These are phyloP conservation scores for Lepidium aucheri DNA, from an alignment of 345 rosid genomes.

Conservation along the genomic window DNA sequence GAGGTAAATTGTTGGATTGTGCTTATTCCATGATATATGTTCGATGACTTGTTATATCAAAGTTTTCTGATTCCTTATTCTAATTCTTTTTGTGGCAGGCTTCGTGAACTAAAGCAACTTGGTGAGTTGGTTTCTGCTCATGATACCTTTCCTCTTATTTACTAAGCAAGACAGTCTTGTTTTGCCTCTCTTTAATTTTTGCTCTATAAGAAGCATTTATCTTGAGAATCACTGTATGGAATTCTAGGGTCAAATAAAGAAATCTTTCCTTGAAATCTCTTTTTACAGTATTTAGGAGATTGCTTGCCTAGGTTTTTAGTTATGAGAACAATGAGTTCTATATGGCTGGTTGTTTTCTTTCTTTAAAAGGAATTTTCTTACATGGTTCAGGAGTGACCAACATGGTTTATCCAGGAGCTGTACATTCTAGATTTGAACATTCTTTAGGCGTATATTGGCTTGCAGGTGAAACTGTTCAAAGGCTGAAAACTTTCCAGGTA, in stretches of 20 bases:
- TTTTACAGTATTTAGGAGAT: background rate
- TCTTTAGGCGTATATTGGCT: constrained; percentile 92
- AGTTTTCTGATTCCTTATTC: background rate
- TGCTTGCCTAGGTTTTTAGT: background rate
- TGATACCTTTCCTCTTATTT: background rate
- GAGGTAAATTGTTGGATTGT: constrained; percentile 38
- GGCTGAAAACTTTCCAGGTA: constrained; percentile 61
- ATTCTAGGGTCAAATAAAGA: background rate
- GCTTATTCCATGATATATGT: background rate
- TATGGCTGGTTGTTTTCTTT: background rate
- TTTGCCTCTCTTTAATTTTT: background rate
- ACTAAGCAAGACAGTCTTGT: background rate
- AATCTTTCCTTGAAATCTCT: background rate
- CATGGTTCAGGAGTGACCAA: constrained; percentile 52
- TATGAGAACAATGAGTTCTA: background rate
- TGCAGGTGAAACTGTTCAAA: constrained; percentile 67
- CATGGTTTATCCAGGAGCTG: constrained; percentile 91
- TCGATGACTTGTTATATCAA: background rate
- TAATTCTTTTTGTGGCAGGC: constrained; percentile 41
- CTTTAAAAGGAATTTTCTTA: background rate
- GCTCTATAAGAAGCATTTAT: background rate
- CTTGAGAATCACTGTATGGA: background rate
- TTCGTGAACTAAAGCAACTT: constrained; percentile 88
- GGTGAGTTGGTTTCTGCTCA: constrained; percentile 42
- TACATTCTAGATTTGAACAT: constrained; percentile 89